Percentiles rank a stretch among this genome's conserved stretches.
phyloP scores from a whole-genome alignment of 768 basidiomycete genomes.

The Multifurca ochricompacta region DNA sequence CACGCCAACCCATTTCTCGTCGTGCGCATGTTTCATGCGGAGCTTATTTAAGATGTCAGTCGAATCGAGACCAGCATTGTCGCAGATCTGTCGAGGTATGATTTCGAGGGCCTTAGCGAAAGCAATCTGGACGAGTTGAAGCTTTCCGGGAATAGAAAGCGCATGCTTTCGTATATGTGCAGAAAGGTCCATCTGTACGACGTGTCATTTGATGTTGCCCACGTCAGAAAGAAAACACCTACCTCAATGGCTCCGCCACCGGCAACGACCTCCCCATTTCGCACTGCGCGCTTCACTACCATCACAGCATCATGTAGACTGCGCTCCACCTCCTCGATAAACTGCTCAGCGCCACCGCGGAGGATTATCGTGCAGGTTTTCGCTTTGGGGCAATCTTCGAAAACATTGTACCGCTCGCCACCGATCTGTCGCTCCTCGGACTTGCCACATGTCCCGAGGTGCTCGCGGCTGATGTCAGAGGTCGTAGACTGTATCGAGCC shows the following conservation, averaged over 20 bases:
- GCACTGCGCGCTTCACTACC: conserved; percentile 98
- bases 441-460: conserved; percentile 86
- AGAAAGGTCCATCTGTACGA: conserved; percentile 85
- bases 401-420: conserved; percentile 93
- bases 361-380: conserved; percentile 94
- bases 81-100: conserved; percentile 96
- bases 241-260: conserved; percentile 98
- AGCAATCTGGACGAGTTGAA: conserved; percentile 87
- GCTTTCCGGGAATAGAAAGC: conserved; percentile 89
- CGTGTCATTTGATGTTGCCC: background rate
- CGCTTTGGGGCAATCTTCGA: conserved; percentile 86
- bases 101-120: conserved; percentile 97
- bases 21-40: conserved; percentile 89
- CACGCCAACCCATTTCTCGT: conserved; percentile 87
- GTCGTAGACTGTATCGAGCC: conserved; percentile 94
- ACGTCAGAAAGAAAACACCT: conserved; percentile 13
- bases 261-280: conserved; percentile 93
- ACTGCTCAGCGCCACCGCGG: conserved; percentile 96
- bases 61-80: conserved; percentile 96
- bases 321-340: conserved; percentile 96
- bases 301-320: conserved; percentile 98
- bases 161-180: conserved; percentile 90
- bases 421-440: conserved; percentile 97
- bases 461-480: conserved; percentile 81
- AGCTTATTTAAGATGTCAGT: conserved; percentile 97